Base-by-base conservation (phyloP, 352 stramenopile species). In the Halophytophthora batemanensis region DNA sequence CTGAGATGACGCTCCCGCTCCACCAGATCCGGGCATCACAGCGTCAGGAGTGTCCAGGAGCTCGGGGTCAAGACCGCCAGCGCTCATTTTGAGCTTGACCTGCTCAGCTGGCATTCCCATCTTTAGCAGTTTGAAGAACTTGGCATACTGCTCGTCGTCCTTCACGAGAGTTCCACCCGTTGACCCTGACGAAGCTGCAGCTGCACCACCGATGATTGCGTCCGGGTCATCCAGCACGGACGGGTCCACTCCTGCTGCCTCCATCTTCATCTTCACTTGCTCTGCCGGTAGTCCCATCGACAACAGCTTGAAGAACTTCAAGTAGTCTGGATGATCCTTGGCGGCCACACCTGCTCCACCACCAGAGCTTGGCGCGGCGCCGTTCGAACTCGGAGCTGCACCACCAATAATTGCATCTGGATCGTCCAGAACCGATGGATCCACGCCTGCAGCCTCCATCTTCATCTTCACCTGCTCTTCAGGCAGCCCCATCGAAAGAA, bases 111-210 rank as follows among this genome's bases (percentile, higher is more conserved):
- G 96, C 82, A 99, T 95, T 18, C 93, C 94, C 71, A 98, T 94
- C 53, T 97, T 98, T 12, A 86, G 49, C 68, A 98, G 93, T 56
- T 98, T 98, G 65, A 98, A 98, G 65, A 98, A 98, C 66, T 98
- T 98, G 5, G 69, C 66, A 53, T 97, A 98, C 35, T 66, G 71
- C 18, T 89, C 78, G 37, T 90, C 77, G 38, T 89, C 78, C 36
- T 90, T 88, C 39, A 90, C 77, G 14, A 82, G 56, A 11, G 33
- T 59, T 4, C 55, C 59, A 43, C 61, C 50, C 18, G 55, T 46
- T 18, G 41, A 18, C 11, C 38, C 43, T 13, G 45, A 7, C 22
- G 44, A 38, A 43, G 25, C 25, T 10, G 48, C 45, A n/a, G 44
- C 47, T 25, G 40, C 37, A 21, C 77, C 77, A 35, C 72, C 77